Conservation (phyloP, 2,329 filamentous ascomycete genomes). For the Amauroascus verrucosus region DNA sequence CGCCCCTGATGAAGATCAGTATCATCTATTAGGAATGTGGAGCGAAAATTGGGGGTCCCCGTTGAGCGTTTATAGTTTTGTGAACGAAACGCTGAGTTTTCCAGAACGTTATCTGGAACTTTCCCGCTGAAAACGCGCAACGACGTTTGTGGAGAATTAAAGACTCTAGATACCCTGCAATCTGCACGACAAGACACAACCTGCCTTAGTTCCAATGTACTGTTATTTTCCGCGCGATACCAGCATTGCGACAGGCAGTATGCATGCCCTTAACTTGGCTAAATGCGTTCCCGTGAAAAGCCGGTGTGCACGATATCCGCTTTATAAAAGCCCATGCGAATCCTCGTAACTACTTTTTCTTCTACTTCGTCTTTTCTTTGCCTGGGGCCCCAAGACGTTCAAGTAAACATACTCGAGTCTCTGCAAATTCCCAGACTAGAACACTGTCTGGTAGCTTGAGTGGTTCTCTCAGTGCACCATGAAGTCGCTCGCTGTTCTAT, state of each 20-base stretch:
- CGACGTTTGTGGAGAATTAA: background rate
- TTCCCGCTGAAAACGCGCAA: background rate
- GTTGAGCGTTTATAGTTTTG: background rate
- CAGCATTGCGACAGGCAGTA: background rate
- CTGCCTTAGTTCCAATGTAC: background rate
- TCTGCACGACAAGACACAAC: background rate
- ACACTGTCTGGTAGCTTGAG: background rate
- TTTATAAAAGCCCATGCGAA: background rate
- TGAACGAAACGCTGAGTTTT: background rate
- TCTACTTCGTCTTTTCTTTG: background rate
- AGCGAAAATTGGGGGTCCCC: background rate
- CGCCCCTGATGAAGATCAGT: slow-evolving; percentile 1
- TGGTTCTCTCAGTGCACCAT: slow-evolving; percentile 8
- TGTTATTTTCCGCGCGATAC: background rate
- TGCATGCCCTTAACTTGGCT: background rate
- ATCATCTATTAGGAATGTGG: background rate
- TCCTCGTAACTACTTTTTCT: background rate
- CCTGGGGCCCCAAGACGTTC: background rate
- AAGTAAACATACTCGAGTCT: background rate
- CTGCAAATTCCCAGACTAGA: background rate
- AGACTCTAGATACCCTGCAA: background rate
- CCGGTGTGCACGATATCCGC: background rate
- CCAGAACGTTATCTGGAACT: background rate
- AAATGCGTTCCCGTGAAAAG: background rate
- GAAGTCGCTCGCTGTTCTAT: slow-evolving; percentile 13